Base-by-base conservation (phyloP, 257 asterid genomes). In the Ocimum tenuiflorum region DNA sequence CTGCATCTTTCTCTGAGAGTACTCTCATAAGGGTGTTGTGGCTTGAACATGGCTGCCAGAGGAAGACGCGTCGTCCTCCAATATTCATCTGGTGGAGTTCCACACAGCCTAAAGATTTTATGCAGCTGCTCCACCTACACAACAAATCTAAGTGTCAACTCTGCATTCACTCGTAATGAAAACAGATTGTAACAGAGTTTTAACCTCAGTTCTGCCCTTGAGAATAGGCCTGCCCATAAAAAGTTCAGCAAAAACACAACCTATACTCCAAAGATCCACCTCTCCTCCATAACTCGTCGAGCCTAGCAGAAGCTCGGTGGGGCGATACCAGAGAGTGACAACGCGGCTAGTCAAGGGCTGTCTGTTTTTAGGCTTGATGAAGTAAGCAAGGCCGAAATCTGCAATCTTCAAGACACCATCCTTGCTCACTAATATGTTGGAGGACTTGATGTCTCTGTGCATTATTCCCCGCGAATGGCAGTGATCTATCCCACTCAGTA, bases 241-340 rank as follows among this genome's bases (percentile, higher is more conserved):
- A 52, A 94, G 88, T 47, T 94, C 99, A 8, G 97, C 96, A 70
- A 94, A 90, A 33, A 94, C 96, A 61, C 99, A 94, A 1, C 99
- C 99, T 0, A 82, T 83, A 39, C 99, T 94, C 99, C 99, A 94
- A 18, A 94, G 23, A 77, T 94, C 99, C 20, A 94, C 95, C 2
- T 86, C 84, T 18, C 76, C 82, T 20, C 86, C 89, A 31, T 94
- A 94, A 67, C 66, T 74, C 9, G 96, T 90, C 1, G 97, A 86
- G 8, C 99, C 99, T 68, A 94, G 47, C 18, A 94, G 82, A 41
- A 94, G 96, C 56, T 94, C 99, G 8, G 99, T 96, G 1, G 99
- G 97, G 0, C 97, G 91, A 67, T 94, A 94, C 99, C 99, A 94
- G 18, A 94, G 68, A 17, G 99, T 94, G 51, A 94, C 96, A 43